Evolutionary conservation across 805 yeast genomes (phyloP).

Genomic region (Sugiyamaella lignohabitans): DNA sequence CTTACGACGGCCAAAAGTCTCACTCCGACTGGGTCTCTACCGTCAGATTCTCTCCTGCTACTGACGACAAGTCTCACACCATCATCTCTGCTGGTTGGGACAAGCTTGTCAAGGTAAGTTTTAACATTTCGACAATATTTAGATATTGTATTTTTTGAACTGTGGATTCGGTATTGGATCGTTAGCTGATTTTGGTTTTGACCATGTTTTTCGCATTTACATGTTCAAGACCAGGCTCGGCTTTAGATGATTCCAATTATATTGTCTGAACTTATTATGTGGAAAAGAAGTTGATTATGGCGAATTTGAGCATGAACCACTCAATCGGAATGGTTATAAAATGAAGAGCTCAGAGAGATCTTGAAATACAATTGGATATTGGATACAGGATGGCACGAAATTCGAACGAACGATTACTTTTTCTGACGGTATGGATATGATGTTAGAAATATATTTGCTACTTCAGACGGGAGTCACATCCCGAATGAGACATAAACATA

Average conservation of each 20-base stretch:
- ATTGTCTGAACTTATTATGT: too few relatives aligned
- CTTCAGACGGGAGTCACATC: slow-evolving; percentile 69
- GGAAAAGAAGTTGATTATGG: too few relatives aligned
- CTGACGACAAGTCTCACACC: slow-evolving; percentile 54
- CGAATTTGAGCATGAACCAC: too few relatives aligned
- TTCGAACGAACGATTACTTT: too few relatives aligned
- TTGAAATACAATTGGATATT: too few relatives aligned
- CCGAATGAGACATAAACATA: slow-evolving; percentile 88
- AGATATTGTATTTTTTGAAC: slow-evolving; percentile 6
- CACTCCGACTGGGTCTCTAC: slow-evolving; percentile 99
- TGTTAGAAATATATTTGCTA: slow-evolving; percentile 89
- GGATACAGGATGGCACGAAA: too few relatives aligned
- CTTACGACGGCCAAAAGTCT: slow-evolving; percentile 60
- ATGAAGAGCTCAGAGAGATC: too few relatives aligned
- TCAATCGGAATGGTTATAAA: too few relatives aligned
- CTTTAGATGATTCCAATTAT: too few relatives aligned
- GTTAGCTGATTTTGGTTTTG: background rate
- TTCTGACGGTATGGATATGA: too few relatives aligned
- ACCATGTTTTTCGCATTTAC: slow-evolving; percentile 5
- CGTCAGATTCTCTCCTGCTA: slow-evolving; percentile 88
- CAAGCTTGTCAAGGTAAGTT: slow-evolving; percentile 97
- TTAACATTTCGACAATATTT: slow-evolving; percentile 14
- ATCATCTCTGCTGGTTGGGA: slow-evolving; percentile 99
- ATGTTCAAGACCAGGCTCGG: too few relatives aligned
- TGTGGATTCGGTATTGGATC: too few relatives aligned